Evolutionary conservation across 805 yeast species (phyloP).

Genomic region (Hagleromyces aurorensis): DNA sequence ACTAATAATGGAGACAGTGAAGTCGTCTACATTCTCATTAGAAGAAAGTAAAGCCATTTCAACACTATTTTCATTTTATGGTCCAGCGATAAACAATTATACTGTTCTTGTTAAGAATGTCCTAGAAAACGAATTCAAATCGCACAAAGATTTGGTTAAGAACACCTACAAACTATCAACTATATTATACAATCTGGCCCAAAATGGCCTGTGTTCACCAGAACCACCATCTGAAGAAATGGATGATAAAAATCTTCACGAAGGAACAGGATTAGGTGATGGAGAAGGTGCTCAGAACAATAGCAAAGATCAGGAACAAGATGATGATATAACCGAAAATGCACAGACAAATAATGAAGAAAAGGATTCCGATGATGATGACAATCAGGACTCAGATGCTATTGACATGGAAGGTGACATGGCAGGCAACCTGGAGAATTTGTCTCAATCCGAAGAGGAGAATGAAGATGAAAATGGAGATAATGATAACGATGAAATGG

Average conservation of each 20-base stretch:
- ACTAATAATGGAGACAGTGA: too few relatives aligned
- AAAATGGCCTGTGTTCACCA: slow-evolving; percentile 89
- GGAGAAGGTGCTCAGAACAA: slow-evolving; percentile 82
- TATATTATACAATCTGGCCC: slow-evolving; percentile 52
- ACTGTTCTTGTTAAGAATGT: too few relatives aligned
- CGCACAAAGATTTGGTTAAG: too few relatives aligned
- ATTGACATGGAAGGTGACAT: slow-evolving; percentile 93
- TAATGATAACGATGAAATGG: slow-evolving; percentile 64
- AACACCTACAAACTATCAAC: too few relatives aligned
- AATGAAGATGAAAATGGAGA: slow-evolving; percentile 46
- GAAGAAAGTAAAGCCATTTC: too few relatives aligned
- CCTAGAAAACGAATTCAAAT: too few relatives aligned
- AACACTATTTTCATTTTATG: too few relatives aligned
- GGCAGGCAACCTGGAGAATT: slow-evolving; percentile 87
- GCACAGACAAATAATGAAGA: slow-evolving; percentile 71
- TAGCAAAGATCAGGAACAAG: slow-evolving; percentile 82
- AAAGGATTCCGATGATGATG: slow-evolving; percentile 53
- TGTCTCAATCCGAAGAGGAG: slow-evolving; percentile 59
- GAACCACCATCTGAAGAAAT: slow-evolving; percentile 60
- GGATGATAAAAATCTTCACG: slow-evolving; percentile 58
- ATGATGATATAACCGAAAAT: slow-evolving; percentile 77
- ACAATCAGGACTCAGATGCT: slow-evolving; percentile 59
- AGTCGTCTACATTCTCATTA: too few relatives aligned
- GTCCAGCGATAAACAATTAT: too few relatives aligned
- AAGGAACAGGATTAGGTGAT: slow-evolving; percentile 90